phyloP scores from a whole-genome alignment of 345 rosid genomes.

The Lepidium sativum region DNA sequence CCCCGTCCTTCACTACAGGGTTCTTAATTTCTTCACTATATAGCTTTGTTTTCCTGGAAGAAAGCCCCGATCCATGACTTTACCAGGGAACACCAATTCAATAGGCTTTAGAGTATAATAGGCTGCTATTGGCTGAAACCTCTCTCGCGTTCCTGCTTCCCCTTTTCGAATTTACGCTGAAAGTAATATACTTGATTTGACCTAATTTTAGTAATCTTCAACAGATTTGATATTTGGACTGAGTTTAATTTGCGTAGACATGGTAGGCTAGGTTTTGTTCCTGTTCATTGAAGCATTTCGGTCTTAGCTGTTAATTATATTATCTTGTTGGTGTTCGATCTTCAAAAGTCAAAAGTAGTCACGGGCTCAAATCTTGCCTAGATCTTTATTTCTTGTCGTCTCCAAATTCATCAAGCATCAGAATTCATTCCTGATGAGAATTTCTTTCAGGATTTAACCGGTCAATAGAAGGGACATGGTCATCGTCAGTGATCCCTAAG shows the following conservation, averaged over 20 bases:
- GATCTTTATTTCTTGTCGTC: not conserved
- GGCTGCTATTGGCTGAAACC: not conserved
- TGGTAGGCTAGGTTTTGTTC: not conserved
- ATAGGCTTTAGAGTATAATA: not conserved
- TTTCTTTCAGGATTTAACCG: slow-evolving; percentile 34
- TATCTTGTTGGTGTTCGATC: not conserved
- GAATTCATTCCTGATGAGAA: too few relatives aligned
- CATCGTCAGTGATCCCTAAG: slow-evolving; percentile 22
- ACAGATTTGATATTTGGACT: not conserved
- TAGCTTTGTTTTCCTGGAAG: not conserved
- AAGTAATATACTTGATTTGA: not conserved
- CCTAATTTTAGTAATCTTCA: not conserved
- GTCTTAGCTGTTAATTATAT: not conserved
- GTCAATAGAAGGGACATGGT: slow-evolving; percentile 28
- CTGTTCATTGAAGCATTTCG: not conserved
- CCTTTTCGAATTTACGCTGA: not conserved
- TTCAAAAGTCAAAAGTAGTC: not conserved
- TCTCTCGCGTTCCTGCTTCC: not conserved
- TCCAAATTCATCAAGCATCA: not conserved
- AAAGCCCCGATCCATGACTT: not conserved
- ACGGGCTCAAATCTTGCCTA: not conserved
- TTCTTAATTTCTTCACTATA: slow-evolving; percentile 1
- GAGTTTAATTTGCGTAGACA: not conserved
- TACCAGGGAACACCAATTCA: not conserved
- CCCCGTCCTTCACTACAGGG: slow-evolving; percentile 49